Evolutionary conservation across 257 asterid species (phyloP), one percentile per base, ranked within the genome.

Genomic region (Fraxinus quadrangulata): DNA sequence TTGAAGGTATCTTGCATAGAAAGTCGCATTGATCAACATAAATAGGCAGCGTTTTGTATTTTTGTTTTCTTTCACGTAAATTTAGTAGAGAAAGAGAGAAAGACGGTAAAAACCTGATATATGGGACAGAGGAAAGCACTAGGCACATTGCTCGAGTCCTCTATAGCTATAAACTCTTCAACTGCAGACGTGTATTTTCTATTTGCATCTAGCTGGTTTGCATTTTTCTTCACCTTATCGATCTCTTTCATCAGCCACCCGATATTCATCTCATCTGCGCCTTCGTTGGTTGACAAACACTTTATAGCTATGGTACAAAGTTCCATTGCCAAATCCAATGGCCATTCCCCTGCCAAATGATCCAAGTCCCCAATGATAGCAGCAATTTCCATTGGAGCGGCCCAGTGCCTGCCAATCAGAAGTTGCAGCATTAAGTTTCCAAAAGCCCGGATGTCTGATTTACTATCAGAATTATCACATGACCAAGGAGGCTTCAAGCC

Each of bases 361-460:
- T 88, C 92, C 71, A 88, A 75, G 21, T 82, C 77, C n/a, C 40
- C 84, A 45, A 73, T 31, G 9, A 79, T 79, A n/a, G 71, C 66
- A 68, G 72, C 72, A 12, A 40, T 37, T 9, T 83, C 89, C 85
- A 82, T 78, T 81, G 72, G 42, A n/a, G 75, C 68, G 0, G 59
- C 85, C 83, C 84, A 84, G 47, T 84, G 81, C 79, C 89, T 82
- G 56, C 94, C 93, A 0, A 83, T 89, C 21, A 90, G 81, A 81
- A 90, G 92, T 81, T 90, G 97, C 76, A 90, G 76, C 12, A 90
- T 75, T 65, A 92, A 75, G 67, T 86, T 88, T 68, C 97, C 93
- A n/a, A 85, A 88, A 67, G 84, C 91, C 69, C 65, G 80, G 51
- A 88, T 83, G 73, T 92, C 94, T 75, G 77, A 81, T 66, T 71